phyloP scores from a whole-genome alignment of 1,139 yeast genomes.

The Zhuliangozyma parablackwelliae region DNA sequence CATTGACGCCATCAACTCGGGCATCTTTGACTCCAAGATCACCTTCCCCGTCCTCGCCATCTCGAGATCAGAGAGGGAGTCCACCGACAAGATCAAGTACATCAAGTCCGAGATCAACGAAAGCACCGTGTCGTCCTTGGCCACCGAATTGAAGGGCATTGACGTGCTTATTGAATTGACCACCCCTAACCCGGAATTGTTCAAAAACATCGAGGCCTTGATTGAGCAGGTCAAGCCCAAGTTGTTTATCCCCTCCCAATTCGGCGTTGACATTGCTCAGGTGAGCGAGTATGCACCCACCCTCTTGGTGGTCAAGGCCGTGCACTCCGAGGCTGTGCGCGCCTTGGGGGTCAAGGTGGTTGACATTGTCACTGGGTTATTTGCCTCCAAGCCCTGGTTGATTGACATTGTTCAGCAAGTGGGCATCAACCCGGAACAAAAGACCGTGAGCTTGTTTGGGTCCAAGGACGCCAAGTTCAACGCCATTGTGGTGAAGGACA shows the following conservation, averaged over 20 bases:
- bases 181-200: slow-evolving; percentile 21
- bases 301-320: slow-evolving; percentile 32
- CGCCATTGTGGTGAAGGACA: slow-evolving; percentile 37
- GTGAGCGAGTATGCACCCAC: slow-evolving; percentile 25
- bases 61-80: slow-evolving; percentile 37
- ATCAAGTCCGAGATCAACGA: slow-evolving; percentile 24
- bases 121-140: slow-evolving; percentile 18
- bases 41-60: slow-evolving; percentile 49
- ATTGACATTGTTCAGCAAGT: slow-evolving; percentile 30
- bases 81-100: slow-evolving; percentile 39
- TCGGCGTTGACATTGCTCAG: slow-evolving; percentile 41
- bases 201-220: slow-evolving; percentile 26
- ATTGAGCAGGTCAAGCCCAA: slow-evolving; percentile 42
- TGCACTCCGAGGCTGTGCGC: slow-evolving; percentile 38
- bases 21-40: slow-evolving; percentile 40
- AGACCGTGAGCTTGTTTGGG: slow-evolving; percentile 39
- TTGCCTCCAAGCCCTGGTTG: slow-evolving; percentile 37
- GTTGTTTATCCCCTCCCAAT: slow-evolving; percentile 60
- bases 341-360: slow-evolving; percentile 40
- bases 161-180: slow-evolving; percentile 50
- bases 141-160: slow-evolving; percentile 38
- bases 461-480: slow-evolving; percentile 29
- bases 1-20: slow-evolving; percentile 39
- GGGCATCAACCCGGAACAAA: slow-evolving; percentile 34
- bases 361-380: slow-evolving; percentile 42